A percentile compares a stretch with the other conserved stretches of the same genome.
Conservation (phyloP, 768 basidiomycete species). For the Paxillus involutus region DNA sequence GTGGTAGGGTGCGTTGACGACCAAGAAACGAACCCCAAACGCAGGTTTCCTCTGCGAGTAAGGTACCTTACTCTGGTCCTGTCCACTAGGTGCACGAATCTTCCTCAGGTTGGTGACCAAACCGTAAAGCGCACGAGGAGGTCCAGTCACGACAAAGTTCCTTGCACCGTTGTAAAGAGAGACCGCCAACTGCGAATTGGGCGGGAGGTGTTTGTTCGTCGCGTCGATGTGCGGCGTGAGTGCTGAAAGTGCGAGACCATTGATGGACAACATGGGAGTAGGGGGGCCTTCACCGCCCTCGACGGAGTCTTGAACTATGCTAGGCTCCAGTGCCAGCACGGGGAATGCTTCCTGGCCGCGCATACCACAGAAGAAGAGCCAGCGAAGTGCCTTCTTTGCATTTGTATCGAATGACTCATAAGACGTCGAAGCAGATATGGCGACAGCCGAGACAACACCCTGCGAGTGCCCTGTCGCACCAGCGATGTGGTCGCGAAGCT, state of each 20-base stretch:
- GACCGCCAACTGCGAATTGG: slow-evolving; percentile 75
- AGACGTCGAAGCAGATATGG: slow-evolving; percentile 75
- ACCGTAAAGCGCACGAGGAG: slow-evolving; percentile 88
- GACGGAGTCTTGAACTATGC: slow-evolving; percentile 81
- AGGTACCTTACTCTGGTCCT: slow-evolving; percentile 92
- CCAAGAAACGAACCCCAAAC: slow-evolving; percentile 90
- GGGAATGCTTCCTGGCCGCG: slow-evolving; percentile 96
- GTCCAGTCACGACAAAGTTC: slow-evolving; percentile 91
- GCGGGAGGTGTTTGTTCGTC: slow-evolving; percentile 84
- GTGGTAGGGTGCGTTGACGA: slow-evolving; percentile 97
- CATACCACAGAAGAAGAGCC: slow-evolving; percentile 92
- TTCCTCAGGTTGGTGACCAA: slow-evolving; percentile 90
- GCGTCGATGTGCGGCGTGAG: slow-evolving; percentile 80
- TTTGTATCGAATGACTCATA: slow-evolving; percentile 76
- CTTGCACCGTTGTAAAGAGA: slow-evolving; percentile 93
- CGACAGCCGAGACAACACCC: slow-evolving; percentile 93
- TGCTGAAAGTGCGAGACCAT: slow-evolving; percentile 73
- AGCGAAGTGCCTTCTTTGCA: slow-evolving; percentile 79
- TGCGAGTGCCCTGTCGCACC: slow-evolving; percentile 98
- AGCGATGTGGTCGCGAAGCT: slow-evolving; percentile 71
- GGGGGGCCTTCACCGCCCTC: slow-evolving; percentile 94
- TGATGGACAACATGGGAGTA: slow-evolving; percentile 90
- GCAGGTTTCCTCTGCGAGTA: slow-evolving; percentile 95
- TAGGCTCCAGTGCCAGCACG: slow-evolving; percentile 83
- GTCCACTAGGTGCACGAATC: slow-evolving; percentile 79